Evolutionary conservation across 23 red algal genomes (phyloP).

Genomic region (Chondrus crispus): DNA sequence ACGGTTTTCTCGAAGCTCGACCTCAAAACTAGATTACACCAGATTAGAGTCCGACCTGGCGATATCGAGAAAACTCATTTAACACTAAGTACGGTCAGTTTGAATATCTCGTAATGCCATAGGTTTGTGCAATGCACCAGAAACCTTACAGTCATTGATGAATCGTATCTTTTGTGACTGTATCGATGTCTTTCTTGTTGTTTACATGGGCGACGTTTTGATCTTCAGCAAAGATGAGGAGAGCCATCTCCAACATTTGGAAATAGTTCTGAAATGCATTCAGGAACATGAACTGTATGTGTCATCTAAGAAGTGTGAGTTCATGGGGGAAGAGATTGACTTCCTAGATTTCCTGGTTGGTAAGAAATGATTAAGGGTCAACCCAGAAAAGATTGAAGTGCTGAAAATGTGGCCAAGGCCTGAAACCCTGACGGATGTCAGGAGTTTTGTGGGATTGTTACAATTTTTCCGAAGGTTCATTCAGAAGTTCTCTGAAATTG

Average conservation of each 20-base stretch:
- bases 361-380: background rate
- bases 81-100: slow-evolving; percentile 37
- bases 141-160: slow-evolving; percentile 11
- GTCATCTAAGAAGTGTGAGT: slow-evolving; percentile 20
- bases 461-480: background rate
- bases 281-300: background rate
- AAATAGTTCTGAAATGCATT: background rate
- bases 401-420: background rate
- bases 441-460: background rate
- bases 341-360: slow-evolving; percentile 12
- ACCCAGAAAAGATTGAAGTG: slow-evolving; percentile 17
- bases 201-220: slow-evolving; percentile 28
- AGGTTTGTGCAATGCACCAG: background rate
- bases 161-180: background rate
- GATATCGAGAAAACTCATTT: slow-evolving; percentile 23
- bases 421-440: background rate
- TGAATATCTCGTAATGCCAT: slow-evolving; percentile 35
- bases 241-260: background rate
- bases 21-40: background rate
- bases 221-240: background rate
- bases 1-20: background rate
- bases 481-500: background rate
- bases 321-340: background rate
- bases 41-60: background rate
- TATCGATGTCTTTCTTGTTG: background rate